phyloP scores from a whole-genome alignment of 768 basidiomycete species.

The Podaxis sp. region DNA sequence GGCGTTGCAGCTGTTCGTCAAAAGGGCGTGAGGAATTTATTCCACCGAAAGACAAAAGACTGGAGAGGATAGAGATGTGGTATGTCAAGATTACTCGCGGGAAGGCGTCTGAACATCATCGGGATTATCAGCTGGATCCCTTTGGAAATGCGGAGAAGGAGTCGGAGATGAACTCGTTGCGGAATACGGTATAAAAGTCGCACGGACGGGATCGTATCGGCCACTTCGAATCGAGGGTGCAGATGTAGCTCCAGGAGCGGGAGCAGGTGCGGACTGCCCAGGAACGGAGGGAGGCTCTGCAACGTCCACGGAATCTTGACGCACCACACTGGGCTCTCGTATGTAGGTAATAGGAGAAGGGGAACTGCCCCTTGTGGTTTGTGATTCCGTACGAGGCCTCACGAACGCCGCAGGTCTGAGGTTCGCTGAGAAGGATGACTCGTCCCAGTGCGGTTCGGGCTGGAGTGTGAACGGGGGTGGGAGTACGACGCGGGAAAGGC shows the following conservation, averaged over 20 bases:
- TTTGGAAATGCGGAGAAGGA: conserved; percentile 8
- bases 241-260: conserved; percentile 22
- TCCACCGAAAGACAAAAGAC: conserved; percentile 9
- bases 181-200: conserved; percentile 35
- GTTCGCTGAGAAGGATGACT: conserved; percentile 33
- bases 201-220: conserved; percentile 54
- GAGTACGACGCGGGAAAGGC: conserved; percentile 26
- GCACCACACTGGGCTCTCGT: conserved; percentile 17
- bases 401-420: conserved; percentile 35
- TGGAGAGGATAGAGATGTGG: not conserved
- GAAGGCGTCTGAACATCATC: conserved; percentile 5
- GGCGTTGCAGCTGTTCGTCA: conserved; percentile 9
- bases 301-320: conserved; percentile 16
- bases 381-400: conserved; percentile 33
- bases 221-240: conserved; percentile 33
- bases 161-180: conserved; percentile 9
- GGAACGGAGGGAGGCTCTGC: not conserved
- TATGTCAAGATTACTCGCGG: conserved; percentile 5
- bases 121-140: conserved; percentile 15
- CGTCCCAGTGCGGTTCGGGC: conserved; percentile 67
- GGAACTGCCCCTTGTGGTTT: conserved; percentile 27
- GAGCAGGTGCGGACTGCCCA: conserved; percentile 17
- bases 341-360: conserved; percentile 22
- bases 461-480: conserved; percentile 66
- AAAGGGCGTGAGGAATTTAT: conserved; percentile 14